Percentiles rank a stretch among this genome's conserved stretches.
These are phyloP conservation scores for Rosa persica DNA, from an alignment of 306 rosid species.

Conservation along the genomic window DNA sequence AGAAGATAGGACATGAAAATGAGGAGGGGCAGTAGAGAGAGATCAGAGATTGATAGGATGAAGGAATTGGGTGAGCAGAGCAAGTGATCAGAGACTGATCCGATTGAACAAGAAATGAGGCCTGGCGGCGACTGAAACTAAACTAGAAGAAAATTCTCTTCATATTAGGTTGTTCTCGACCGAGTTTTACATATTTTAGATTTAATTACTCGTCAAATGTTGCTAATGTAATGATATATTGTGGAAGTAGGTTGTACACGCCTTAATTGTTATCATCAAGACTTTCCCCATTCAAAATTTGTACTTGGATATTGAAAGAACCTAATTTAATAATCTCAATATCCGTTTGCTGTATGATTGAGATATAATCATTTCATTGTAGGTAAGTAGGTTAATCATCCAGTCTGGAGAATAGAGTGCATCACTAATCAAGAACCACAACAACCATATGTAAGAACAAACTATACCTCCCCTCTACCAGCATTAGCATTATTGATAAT, in stretches of 20 bases:
- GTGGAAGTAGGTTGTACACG: not conserved
- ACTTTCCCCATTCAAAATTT: not conserved
- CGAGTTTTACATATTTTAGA: not conserved
- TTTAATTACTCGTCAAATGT: not conserved
- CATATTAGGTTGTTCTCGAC: too few relatives aligned
- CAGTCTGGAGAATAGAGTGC: slow-evolving; percentile 8
- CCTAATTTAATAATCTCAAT: not conserved
- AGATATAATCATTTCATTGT: slow-evolving; percentile 2
- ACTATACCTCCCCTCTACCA: slow-evolving; percentile 14
- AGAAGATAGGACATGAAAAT: too few relatives aligned
- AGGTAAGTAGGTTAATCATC: slow-evolving; percentile 20
- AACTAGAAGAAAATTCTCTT: too few relatives aligned
- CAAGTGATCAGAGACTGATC: too few relatives aligned
- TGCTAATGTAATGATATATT: not conserved
- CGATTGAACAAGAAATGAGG: too few relatives aligned
- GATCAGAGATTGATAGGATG: too few relatives aligned
- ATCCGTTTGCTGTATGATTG: slow-evolving; percentile 3
- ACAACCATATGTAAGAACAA: slow-evolving; percentile 16
- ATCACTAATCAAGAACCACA: slow-evolving; percentile 11
- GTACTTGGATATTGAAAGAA: not conserved
- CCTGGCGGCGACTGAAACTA: too few relatives aligned
- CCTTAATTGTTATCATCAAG: not conserved
- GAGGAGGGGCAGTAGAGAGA: too few relatives aligned
- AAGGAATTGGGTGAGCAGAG: too few relatives aligned
- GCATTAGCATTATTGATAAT: slow-evolving; percentile 17